Conservation (phyloP, 441 rosid genomes). For the Macaranga tanarius region DNA sequence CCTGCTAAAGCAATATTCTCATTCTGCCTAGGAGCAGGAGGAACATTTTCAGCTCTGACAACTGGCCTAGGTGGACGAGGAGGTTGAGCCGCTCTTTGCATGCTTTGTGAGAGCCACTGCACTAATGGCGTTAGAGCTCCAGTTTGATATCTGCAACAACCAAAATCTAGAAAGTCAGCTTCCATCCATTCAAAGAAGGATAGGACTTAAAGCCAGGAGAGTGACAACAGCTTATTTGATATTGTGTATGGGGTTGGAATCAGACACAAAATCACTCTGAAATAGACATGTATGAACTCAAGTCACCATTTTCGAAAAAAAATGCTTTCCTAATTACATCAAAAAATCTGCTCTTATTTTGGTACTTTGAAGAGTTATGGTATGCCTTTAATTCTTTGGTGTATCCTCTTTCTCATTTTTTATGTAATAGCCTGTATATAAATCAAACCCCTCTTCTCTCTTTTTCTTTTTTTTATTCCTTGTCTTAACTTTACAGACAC, state of each 20-base stretch:
- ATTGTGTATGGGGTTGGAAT: neutral
- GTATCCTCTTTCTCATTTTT: neutral
- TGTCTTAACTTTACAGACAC: neutral
- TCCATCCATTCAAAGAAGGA: neutral
- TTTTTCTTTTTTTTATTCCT: no score
- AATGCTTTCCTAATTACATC: neutral
- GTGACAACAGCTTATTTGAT: neutral
- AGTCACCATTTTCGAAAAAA: slow-evolving; percentile 1
- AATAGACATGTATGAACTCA: neutral
- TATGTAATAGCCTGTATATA: neutral
- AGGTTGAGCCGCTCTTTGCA: slow-evolving; percentile 95
- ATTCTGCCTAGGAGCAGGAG: slow-evolving; percentile 64
- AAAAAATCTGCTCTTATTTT: neutral
- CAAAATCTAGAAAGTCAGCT: slow-evolving; percentile 16
- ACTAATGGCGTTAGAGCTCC: slow-evolving; percentile 92
- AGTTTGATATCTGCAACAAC: slow-evolving; percentile 75
- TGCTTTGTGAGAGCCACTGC: slow-evolving; percentile 91
- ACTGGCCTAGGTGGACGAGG: slow-evolving; percentile 75
- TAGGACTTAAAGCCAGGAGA: neutral
- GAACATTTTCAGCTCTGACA: slow-evolving; percentile 60
- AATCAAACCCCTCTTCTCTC: neutral
- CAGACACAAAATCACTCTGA: neutral
- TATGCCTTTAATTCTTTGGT: neutral
- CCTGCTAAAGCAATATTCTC: slow-evolving; percentile 60
- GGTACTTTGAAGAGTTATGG: no score